These are phyloP conservation scores for Magnaporthiopsis incrustans DNA, from an alignment of 2,329 filamentous ascomycete species.

Conservation along the genomic window DNA sequence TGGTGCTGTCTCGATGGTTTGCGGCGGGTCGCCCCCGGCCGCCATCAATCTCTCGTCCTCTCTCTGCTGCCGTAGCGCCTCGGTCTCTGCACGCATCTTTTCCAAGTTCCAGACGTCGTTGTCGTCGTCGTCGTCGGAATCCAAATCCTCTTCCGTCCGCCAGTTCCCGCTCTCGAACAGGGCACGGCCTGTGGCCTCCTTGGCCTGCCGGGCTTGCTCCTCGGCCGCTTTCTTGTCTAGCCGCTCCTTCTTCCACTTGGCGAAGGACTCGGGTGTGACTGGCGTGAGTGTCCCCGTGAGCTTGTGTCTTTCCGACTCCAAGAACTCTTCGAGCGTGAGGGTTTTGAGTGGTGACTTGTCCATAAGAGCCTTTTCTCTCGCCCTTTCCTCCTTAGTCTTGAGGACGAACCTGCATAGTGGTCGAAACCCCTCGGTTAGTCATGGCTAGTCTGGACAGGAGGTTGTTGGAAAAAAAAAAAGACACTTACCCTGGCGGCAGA, in stretches of 20 bases:
- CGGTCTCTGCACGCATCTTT: slow-evolving; percentile 76
- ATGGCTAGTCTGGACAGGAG: neutral
- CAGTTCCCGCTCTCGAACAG: slow-evolving; percentile 97
- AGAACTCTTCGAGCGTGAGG: slow-evolving; percentile 91
- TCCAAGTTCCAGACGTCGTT: slow-evolving; percentile 67
- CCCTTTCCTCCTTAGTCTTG: slow-evolving; percentile 95
- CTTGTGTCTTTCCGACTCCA: slow-evolving; percentile 94
- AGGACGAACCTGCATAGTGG: slow-evolving; percentile 69
- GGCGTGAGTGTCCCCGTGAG: slow-evolving; percentile 86
- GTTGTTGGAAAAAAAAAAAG: too few species aligned
- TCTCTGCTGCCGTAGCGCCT: slow-evolving; percentile 62
- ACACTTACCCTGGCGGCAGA: slow-evolving; percentile 79
- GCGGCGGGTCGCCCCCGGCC: slow-evolving; percentile 19
- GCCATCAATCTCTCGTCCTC: slow-evolving; percentile 61
- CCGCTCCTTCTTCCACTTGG: slow-evolving; percentile 94
- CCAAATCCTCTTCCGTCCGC: slow-evolving; percentile 57
- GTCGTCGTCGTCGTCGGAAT: slow-evolving; percentile 47
- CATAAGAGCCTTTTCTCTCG: slow-evolving; percentile 88
- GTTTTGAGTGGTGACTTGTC: slow-evolving; percentile 95
- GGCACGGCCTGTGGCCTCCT: slow-evolving; percentile 90
- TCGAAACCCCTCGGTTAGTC: slow-evolving; percentile 17
- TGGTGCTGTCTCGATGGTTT: slow-evolving; percentile 1
- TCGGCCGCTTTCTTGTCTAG: slow-evolving; percentile 94
- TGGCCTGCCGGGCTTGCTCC: slow-evolving; percentile 79
- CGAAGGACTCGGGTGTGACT: slow-evolving; percentile 85